These are phyloP conservation scores for Amauroascus verrucosus DNA, from an alignment of 2,329 filamentous ascomycete genomes.

Conservation along the genomic window DNA sequence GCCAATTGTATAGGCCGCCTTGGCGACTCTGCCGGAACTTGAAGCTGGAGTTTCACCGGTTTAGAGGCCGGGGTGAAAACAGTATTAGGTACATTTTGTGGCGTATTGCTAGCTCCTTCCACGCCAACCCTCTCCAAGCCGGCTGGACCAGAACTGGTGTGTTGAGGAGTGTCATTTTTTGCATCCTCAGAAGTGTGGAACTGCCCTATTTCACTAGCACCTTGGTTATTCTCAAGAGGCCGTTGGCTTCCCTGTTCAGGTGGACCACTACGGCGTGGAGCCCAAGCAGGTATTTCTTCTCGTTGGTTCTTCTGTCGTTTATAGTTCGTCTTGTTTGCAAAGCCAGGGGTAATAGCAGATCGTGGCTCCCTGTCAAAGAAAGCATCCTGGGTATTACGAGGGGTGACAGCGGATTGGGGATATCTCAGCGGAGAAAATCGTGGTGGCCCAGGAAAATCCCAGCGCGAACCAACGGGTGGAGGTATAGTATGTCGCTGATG, in stretches of 20 bases:
- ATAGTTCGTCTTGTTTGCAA: slow-evolving; percentile 33
- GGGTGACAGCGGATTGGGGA: slow-evolving; percentile 68
- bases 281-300: not conserved
- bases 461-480: slow-evolving; percentile 22
- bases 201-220: not conserved
- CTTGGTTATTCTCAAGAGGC: not conserved
- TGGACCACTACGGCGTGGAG: not conserved
- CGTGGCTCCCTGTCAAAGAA: slow-evolving; percentile 47
- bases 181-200: not conserved
- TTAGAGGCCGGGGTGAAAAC: slow-evolving; percentile 17
- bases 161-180: not conserved
- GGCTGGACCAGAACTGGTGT: not conserved
- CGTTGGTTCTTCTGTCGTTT: slow-evolving; percentile 46
- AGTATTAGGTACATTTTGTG: not conserved
- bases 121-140: not conserved
- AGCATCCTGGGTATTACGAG: slow-evolving; percentile 33
- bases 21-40: slow-evolving; percentile 31
- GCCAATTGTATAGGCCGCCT: slow-evolving; percentile 35
- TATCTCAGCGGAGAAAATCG: slow-evolving; percentile 59
- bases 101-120: slow-evolving; percentile 17
- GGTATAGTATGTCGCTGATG: slow-evolving; percentile 19
- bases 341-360: slow-evolving; percentile 61
- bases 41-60: slow-evolving; percentile 34
- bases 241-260: not conserved
- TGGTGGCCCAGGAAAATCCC: slow-evolving; percentile 44